Conservation (phyloP, 176 grass and related monocot species). For the Poa annua region DNA sequence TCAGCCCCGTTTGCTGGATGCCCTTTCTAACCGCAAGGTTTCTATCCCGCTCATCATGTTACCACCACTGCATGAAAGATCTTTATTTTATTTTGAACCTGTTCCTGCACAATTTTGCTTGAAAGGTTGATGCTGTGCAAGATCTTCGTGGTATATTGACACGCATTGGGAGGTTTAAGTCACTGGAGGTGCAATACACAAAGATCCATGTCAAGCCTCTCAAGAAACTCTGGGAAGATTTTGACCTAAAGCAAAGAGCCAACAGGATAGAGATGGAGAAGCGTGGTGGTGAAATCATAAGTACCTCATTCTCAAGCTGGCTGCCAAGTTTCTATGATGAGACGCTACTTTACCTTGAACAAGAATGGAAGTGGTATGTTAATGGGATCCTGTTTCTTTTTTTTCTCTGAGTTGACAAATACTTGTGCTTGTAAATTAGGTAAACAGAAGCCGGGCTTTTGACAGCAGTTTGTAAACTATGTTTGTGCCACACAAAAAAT, state of each 20-base stretch:
- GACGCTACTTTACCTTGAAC: constrained; percentile 93
- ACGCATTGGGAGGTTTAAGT: constrained; percentile 94
- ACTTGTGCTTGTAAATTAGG: constrained; percentile 34
- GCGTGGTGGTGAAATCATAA: constrained; percentile 60
- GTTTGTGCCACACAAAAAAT: background rate
- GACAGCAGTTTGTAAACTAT: background rate
- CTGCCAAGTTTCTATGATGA: constrained; percentile 98
- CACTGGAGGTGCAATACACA: constrained; percentile 87
- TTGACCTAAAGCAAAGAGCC: constrained; percentile 83
- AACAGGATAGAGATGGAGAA: constrained; percentile 73
- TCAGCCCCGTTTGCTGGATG: constrained; percentile 83
- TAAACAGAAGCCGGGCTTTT: constrained; percentile 11
- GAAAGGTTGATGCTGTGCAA: constrained; percentile 87
- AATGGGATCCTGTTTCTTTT: constrained; percentile 19
- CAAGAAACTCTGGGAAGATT: constrained; percentile 98
- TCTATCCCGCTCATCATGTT: constrained; percentile 19
- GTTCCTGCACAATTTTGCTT: constrained; percentile 34
- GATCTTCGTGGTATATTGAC: constrained; percentile 87
- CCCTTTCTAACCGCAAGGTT: constrained; percentile 96
- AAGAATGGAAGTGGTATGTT: constrained; percentile 99
- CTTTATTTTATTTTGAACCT: constrained; percentile 39
- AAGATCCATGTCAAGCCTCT: constrained; percentile 91
- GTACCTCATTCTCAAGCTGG: constrained; percentile 89
- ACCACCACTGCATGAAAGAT: constrained; percentile 14
- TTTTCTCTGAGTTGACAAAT: constrained; percentile 30